Base-by-base conservation (phyloP, 495 filamentous ascomycete species). In the Daldinia bambusicola region DNA sequence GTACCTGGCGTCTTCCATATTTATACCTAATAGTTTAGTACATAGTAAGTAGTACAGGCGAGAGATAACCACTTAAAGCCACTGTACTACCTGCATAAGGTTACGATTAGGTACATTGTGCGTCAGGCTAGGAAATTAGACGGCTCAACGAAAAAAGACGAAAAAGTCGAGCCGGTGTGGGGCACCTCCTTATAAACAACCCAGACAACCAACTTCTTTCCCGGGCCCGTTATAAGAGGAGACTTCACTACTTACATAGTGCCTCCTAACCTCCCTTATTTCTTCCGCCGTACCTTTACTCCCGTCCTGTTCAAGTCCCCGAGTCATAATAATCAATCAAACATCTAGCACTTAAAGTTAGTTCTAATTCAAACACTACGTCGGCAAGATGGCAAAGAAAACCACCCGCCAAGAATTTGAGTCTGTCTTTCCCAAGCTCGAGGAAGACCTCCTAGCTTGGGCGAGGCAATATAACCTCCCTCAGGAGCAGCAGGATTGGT, bases 401-500 rank as follows among this genome's bases (percentile, higher is more conserved):
- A 93, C 89, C 32, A 92, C 89, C 41, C 86, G 91, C 66, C 85
- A 91, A 71, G 89, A 95, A 61, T 99, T 99, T 77, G 95, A 99
- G 84, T 81, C 87, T 14, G 84, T 97, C 76, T 97, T 96, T 85
- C 92, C 91, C 52, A 86, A 88, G 68, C 84, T 95, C 63, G 86
- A 93, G 76, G 85, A 92, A 75, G 93, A 92, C 68, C 83, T 99
- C 55, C 84, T 92, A 51, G 87, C 84, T 72, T 87, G 94, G 79
- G 90, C 89, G 65, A 88, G 88, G 81, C 81, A 86, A 65, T 97
- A 96, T 81, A 91, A 92, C 50, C 83, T 97, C 26, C 94, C 96
- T 55, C 81, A 89, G 55, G 87, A 94, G 77, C 91, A 92, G 38
- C 79, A 93, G n/a, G 85, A 93, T 55, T 98, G 95, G 95, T 93